Evolutionary conservation across 2,329 filamentous ascomycete species (phyloP).

Genomic region (Colletotrichum sublineola): DNA sequence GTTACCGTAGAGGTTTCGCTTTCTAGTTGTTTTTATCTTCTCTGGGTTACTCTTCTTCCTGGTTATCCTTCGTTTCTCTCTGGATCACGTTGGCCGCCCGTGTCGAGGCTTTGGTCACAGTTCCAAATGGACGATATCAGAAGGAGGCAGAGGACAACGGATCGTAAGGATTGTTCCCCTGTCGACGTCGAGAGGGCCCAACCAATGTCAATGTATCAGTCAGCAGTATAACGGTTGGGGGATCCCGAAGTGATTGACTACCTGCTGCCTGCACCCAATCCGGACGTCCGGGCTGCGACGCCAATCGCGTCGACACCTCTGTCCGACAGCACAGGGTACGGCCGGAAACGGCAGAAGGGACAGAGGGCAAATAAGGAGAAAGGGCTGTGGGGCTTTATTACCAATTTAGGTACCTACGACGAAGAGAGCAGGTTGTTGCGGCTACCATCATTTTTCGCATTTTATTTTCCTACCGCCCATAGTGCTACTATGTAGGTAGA

Average conservation of each 20-base stretch:
- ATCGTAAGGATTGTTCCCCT: too few species aligned
- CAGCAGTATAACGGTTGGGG: neutral
- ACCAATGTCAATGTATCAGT: neutral
- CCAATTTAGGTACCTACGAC: neutral
- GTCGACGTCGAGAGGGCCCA: neutral
- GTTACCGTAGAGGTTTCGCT: neutral
- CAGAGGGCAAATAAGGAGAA: neutral
- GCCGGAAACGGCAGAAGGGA: neutral
- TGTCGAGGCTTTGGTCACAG: neutral
- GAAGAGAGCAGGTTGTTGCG: neutral
- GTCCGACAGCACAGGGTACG: neutral
- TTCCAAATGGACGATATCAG: neutral
- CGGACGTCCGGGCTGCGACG: neutral
- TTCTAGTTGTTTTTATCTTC: neutral
- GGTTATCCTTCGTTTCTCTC: neutral
- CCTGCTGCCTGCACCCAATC: neutral
- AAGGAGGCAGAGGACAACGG: neutral
- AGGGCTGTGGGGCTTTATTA: too few species aligned
- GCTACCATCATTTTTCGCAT: neutral
- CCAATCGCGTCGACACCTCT: neutral
- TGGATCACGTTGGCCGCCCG: neutral
- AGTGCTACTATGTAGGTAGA: too few species aligned
- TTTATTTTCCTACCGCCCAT: neutral
- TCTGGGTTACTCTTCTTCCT: neutral
- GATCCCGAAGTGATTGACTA: neutral